Conservation (phyloP, 805 yeast genomes). For the Soucietia sequanensis region DNA sequence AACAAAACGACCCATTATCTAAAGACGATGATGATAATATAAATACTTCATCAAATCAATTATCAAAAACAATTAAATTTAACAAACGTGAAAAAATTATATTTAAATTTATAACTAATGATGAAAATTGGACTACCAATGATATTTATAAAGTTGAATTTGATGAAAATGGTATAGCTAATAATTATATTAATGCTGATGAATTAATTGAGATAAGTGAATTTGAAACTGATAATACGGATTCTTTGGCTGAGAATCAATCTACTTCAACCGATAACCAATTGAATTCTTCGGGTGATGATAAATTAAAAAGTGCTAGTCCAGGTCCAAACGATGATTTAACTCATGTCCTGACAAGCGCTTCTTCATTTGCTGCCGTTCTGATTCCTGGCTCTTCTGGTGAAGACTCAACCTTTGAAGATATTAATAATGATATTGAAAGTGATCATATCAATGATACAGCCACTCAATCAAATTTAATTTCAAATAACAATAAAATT, state of each 20-base stretch:
- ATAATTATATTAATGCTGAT: constrained; percentile 29
- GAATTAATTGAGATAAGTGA: constrained; percentile 23
- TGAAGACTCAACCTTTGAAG: constrained; percentile 14
- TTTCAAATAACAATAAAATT: too few species aligned
- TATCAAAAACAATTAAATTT: constrained; percentile 13
- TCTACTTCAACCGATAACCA: too few species aligned
- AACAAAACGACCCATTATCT: constrained; percentile 16
- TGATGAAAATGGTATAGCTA: constrained; percentile 36
- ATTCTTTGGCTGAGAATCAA: background rate
- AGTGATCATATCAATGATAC: constrained; percentile 5
- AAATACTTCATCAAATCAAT: constrained; percentile 17
- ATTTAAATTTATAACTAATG: constrained; percentile 40
- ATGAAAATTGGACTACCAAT: constrained; percentile 27
- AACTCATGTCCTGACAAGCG: constrained; percentile 27
- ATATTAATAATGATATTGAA: constrained; percentile 6
- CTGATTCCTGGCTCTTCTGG: constrained; percentile 24
- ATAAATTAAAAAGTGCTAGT: background rate
- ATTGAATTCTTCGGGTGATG: constrained; percentile 4
- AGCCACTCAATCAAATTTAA: too few species aligned
- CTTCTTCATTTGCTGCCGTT: constrained; percentile 39
- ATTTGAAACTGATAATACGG: constrained; percentile 13
- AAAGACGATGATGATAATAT: constrained; percentile 10
- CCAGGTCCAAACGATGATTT: constrained; percentile 7
- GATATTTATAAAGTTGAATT: constrained; percentile 19
- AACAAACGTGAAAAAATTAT: constrained; percentile 21